Evolutionary conservation across 139 green algal genomes (phyloP), one percentile per base, ranked within the genome.

Genomic region (Chlorella sp.): DNA sequence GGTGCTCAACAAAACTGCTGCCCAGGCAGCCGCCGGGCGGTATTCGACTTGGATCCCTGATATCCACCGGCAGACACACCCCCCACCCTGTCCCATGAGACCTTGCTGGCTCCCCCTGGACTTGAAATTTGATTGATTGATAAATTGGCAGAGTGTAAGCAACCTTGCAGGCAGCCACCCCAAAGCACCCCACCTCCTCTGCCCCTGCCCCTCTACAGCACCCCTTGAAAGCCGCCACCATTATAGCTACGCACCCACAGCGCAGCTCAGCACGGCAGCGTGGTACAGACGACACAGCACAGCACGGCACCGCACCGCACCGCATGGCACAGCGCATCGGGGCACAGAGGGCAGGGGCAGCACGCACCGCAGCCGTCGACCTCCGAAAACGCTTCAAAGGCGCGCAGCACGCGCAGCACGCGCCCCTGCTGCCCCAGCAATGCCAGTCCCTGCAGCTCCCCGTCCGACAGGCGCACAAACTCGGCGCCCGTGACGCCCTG

Each of bases 321-420:
- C 22, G 11, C 68, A 18, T 76, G 21, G 0, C 34, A 78, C 7
- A n/a, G 32, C 11, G 32, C 71, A 18, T 15, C 32, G 9, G 7
- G 9, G 48, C 48, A 9, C 48, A 57, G 48, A 57, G 9, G 24
- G 26, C 66, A 73, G 19, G 26, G 26, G 26, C 24, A 14, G 39
- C n/a, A 26, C 39, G 61, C 39, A 88, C 84, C 84, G 42, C 68
- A 88, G 66, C 22, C 30, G 39, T 90, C 87, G 12, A 90, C 71
- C 36, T 90, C 87, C 1, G 39, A 14, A 22, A 90, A 90, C 9
- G 36, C 37, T 3, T 86, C 79, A 39, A 82, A 81, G 39, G 87
- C 87, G 0, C 61, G 78, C 87, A 90, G 87, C 87, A 90, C 32
- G 87, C 87, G 87, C 87, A 86, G 87, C 78, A 90, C 79, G 64